These are phyloP conservation scores for Alternaria triticina DNA, from an alignment of 2,329 filamentous ascomycete genomes.

Conservation along the genomic window DNA sequence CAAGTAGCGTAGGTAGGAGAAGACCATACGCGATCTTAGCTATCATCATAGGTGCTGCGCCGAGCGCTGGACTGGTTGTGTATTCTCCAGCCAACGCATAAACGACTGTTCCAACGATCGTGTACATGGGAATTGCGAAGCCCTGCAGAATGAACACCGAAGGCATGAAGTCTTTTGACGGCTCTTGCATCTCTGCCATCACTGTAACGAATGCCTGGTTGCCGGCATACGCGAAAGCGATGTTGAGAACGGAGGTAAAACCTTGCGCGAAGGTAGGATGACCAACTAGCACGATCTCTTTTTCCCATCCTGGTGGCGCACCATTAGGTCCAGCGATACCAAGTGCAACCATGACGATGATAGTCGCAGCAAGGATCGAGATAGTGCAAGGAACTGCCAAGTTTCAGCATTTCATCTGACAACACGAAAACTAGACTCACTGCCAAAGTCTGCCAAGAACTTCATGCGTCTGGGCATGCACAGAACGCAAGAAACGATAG, in stretches of 20 bases:
- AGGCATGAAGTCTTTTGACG: slow-evolving; percentile 61
- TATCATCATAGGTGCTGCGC: slow-evolving; percentile 61
- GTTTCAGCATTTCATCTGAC: not conserved
- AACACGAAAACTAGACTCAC: not conserved
- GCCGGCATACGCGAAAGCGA: slow-evolving; percentile 70
- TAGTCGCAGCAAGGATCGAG: slow-evolving; percentile 67
- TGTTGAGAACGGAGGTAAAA: slow-evolving; percentile 54
- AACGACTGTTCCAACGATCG: slow-evolving; percentile 68
- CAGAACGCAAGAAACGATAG: slow-evolving; percentile 62
- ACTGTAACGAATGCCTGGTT: slow-evolving; percentile 71
- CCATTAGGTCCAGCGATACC: slow-evolving; percentile 55
- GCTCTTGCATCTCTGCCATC: slow-evolving; percentile 67
- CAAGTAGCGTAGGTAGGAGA: slow-evolving; percentile 70
- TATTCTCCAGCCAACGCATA: slow-evolving; percentile 67
- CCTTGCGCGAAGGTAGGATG: slow-evolving; percentile 12
- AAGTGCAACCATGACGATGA: slow-evolving; percentile 70
- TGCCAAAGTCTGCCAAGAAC: slow-evolving; percentile 16
- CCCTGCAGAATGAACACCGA: slow-evolving; percentile 62
- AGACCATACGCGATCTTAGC: slow-evolving; percentile 71
- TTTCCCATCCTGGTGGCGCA: slow-evolving; percentile 8
- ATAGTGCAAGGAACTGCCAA: slow-evolving; percentile 51
- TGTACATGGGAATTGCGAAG: slow-evolving; percentile 63
- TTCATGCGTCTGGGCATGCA: slow-evolving; percentile 21
- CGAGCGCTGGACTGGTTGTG: slow-evolving; percentile 68
- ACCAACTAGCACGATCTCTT: not conserved